Evolutionary conservation across 2,329 filamentous ascomycete genomes (phyloP).

Genomic region (Zasmidium cellare): DNA sequence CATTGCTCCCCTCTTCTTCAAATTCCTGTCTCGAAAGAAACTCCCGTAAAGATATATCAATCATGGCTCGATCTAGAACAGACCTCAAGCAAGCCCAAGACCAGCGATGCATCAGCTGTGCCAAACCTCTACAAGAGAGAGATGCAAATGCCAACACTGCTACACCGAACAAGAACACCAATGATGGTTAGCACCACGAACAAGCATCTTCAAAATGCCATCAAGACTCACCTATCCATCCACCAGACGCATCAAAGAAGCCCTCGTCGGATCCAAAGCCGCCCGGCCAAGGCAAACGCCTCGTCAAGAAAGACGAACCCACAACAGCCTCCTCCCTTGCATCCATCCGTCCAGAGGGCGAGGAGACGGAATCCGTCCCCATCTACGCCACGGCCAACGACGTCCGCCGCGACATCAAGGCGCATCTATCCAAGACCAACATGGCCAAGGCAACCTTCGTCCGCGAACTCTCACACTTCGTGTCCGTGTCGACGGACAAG

Average conservation of each 20-base stretch:
- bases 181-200: background rate
- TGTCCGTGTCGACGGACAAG: slow-evolving; percentile 41
- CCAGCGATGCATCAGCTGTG: too few species aligned
- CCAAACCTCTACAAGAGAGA: slow-evolving; percentile 3
- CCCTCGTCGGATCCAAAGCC: too few species aligned
- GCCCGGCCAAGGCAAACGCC: background rate
- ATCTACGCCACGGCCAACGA: slow-evolving; percentile 60
- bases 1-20: too few species aligned
- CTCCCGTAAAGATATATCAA: too few species aligned
- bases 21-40: too few species aligned
- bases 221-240: too few species aligned
- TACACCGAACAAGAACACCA: background rate
- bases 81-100: too few species aligned
- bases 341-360: slow-evolving; percentile 47
- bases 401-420: slow-evolving; percentile 58
- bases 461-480: slow-evolving; percentile 38
- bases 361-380: slow-evolving; percentile 47
- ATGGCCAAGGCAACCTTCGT: slow-evolving; percentile 34
- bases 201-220: too few species aligned
- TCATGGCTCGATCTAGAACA: too few species aligned
- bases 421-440: slow-evolving; percentile 44
- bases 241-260: background rate
- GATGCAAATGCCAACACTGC: background rate
- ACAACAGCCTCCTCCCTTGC: slow-evolving; percentile 32
- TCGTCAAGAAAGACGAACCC: background rate